Percentiles rank a stretch among this genome's conserved stretches.
These are phyloP conservation scores for Phylloporus sp. DNA, from an alignment of 1,284 basidiomycete species.

Conservation along the genomic window DNA sequence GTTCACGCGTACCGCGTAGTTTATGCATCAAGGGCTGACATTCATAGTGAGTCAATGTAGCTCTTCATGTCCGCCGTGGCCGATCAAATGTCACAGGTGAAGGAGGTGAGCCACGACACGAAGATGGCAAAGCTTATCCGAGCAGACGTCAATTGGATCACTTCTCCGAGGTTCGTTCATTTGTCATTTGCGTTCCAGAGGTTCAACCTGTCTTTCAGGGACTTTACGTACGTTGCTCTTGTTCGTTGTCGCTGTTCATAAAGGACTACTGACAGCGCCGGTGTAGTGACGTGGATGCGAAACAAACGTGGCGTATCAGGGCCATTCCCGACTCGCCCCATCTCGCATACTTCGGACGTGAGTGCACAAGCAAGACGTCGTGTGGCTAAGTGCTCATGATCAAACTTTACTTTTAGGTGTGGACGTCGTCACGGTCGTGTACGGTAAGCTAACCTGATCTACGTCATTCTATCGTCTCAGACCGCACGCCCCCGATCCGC, in stretches of 20 bases:
- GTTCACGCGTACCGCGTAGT: conserved; percentile 46
- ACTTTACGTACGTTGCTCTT: conserved; percentile 63
- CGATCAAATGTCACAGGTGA: conserved; percentile 52
- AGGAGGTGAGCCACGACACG: conserved; percentile 82
- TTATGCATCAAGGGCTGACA: conserved; percentile 81
- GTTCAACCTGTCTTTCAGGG: conserved; percentile 45
- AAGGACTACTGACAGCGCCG: conserved; percentile 1
- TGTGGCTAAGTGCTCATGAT: neutral
- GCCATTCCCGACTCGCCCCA: conserved; percentile 65
- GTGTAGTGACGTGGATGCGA: conserved; percentile 74
- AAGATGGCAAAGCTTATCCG: conserved; percentile 73
- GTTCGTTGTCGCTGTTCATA: neutral
- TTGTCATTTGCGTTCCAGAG: neutral
- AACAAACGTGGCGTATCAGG: conserved; percentile 78
- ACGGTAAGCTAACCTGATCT: conserved; percentile 50
- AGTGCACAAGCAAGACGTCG: conserved; percentile 30
- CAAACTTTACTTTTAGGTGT: conserved; percentile 50
- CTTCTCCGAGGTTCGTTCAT: conserved; percentile 64
- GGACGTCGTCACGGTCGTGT: conserved; percentile 74
- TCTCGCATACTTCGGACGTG: conserved; percentile 76
- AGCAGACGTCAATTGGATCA: conserved; percentile 85
- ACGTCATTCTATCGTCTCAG: neutral
- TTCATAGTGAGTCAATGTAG: conserved; percentile 56
- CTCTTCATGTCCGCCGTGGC: conserved; percentile 2
- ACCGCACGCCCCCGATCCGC: neutral